phyloP scores from a whole-genome alignment of 140 eudicot genomes.

The Flaveria floridana region DNA sequence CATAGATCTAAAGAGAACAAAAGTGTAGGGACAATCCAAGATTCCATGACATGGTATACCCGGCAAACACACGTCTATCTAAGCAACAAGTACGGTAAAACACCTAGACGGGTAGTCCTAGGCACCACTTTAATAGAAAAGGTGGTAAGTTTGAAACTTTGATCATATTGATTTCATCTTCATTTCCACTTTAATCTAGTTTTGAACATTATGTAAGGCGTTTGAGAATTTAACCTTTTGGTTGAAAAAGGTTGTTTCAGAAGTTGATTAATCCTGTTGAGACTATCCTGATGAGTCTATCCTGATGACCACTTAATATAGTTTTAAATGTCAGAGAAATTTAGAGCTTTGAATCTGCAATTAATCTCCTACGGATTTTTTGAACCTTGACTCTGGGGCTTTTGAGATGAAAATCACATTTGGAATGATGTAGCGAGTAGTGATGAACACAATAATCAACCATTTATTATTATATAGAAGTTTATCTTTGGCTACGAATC shows the following conservation, averaged over 20 bases:
- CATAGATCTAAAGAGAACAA: too few species aligned
- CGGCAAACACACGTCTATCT: too few species aligned
- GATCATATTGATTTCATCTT: not conserved
- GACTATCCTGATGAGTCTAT: not conserved
- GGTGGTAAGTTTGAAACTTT: not conserved
- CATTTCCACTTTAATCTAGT: not conserved
- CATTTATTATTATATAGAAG: not conserved
- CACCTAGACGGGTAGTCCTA: too few species aligned
- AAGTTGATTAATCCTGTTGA: not conserved
- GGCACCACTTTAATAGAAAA: not conserved
- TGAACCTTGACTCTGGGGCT: not conserved
- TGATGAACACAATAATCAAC: not conserved
- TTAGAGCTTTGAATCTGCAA: not conserved
- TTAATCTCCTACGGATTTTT: not conserved
- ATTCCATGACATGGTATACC: too few species aligned
- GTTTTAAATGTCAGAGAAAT: not conserved
- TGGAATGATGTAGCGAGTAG: not conserved
- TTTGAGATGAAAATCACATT: not conserved
- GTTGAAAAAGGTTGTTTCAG: not conserved
- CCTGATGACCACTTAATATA: not conserved
- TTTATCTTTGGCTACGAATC: not conserved
- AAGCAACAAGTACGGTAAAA: too few species aligned
- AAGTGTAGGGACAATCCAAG: too few species aligned
- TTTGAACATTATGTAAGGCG: not conserved
- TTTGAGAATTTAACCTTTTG: not conserved